Percentiles rank a stretch among this genome's conserved stretches.
Evolutionary conservation across 2,329 filamentous ascomycete species (phyloP).

Genomic region (Penicillium sp.): DNA sequence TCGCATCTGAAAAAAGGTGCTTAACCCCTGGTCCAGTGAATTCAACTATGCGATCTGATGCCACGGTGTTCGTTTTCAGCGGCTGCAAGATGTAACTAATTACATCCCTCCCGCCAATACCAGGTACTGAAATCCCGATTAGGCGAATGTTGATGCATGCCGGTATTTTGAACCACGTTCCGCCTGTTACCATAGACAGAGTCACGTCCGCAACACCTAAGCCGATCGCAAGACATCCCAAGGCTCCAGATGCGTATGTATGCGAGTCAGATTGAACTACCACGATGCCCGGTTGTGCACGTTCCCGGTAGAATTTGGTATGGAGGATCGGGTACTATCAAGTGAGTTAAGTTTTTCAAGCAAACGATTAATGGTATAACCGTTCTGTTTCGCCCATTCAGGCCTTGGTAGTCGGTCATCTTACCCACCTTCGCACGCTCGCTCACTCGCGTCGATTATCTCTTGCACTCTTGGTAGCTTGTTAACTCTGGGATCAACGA

Average conservation of each 20-base stretch:
- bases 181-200: conserved; percentile 49
- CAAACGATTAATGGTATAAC: no score
- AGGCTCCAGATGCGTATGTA: conserved; percentile 47
- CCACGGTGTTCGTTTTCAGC: conserved; percentile 52
- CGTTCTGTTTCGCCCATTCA: conserved; percentile 26
- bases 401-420: conserved; percentile 47
- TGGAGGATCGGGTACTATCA: conserved; percentile 46
- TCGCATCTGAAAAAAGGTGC: conserved; percentile 44
- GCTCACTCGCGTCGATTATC: no score
- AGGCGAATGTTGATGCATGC: conserved; percentile 43
- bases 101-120: conserved; percentile 50
- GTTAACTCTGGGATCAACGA: no score
- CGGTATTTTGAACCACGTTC: conserved; percentile 52
- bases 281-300: conserved; percentile 48
- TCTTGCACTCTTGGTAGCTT: no score
- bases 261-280: conserved; percentile 51
- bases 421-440: conserved; percentile 45
- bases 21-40: conserved; percentile 46
- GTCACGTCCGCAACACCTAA: conserved; percentile 50
- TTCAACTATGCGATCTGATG: conserved; percentile 48
- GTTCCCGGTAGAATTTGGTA: conserved; percentile 49
- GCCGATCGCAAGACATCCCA: conserved; percentile 48
- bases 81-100: conserved; percentile 49
- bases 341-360: background rate
- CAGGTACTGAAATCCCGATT: conserved; percentile 34